Evolutionary conservation across 176 grass and related monocot species (phyloP).

Genomic region (Themeda triandra): DNA sequence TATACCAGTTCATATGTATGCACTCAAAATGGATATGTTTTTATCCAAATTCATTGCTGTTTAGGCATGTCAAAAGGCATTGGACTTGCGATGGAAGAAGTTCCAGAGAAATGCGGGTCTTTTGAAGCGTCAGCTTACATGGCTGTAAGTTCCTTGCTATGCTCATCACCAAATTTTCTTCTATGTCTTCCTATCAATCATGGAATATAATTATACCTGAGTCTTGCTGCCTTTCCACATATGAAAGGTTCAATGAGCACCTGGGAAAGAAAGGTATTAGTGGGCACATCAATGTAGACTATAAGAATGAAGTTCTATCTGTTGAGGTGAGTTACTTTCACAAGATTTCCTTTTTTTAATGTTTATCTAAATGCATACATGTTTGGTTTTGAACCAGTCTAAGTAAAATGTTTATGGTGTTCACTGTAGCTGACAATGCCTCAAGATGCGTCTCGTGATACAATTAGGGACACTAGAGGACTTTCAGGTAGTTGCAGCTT

Average conservation of each 20-base stretch:
- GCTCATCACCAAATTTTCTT: neutral
- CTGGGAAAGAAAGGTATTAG: conserved; percentile 89
- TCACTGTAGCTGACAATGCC: conserved; percentile 86
- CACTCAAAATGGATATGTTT: neutral
- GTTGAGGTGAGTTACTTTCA: conserved; percentile 50
- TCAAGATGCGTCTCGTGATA: conserved; percentile 88
- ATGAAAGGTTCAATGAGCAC: conserved; percentile 85
- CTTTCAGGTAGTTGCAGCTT: conserved; percentile 72
- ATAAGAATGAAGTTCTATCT: conserved; percentile 63
- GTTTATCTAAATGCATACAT: conserved; percentile 6
- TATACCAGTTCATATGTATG: neutral
- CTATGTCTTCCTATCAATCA: neutral
- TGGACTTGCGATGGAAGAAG: conserved; percentile 79
- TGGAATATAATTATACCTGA: conserved; percentile 18
- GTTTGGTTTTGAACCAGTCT: neutral
- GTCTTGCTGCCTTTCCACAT: neutral
- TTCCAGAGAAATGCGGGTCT: conserved; percentile 80
- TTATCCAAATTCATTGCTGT: conserved; percentile 10
- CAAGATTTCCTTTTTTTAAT: neutral
- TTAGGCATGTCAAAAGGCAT: conserved; percentile 75
- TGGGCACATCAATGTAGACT: conserved; percentile 85
- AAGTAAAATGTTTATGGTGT: conserved; percentile 9
- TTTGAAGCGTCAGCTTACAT: conserved; percentile 80
- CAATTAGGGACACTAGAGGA: conserved; percentile 81
- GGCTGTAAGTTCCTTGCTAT: conserved; percentile 55